Conservation (phyloP, 805 yeast species). For the Sugiyamaella americana region DNA sequence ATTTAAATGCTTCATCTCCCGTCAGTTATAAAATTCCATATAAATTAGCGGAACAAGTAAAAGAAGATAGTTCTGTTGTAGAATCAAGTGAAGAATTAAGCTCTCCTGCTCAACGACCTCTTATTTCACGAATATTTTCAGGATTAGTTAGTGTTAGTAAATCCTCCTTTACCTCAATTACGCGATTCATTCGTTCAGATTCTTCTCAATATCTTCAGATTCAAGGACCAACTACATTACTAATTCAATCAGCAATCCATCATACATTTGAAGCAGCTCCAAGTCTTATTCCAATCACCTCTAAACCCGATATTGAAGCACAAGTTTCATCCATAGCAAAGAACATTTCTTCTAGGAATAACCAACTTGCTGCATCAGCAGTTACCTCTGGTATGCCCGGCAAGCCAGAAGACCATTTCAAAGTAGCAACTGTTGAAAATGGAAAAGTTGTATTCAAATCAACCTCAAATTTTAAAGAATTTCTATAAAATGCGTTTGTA, state of each 20-base stretch:
- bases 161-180: not conserved
- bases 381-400: slow-evolving; percentile 15
- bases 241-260: slow-evolving; percentile 10
- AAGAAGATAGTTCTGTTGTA: not conserved
- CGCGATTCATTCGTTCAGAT: slow-evolving; percentile 8
- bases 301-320: not conserved
- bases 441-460: slow-evolving; percentile 27
- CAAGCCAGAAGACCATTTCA: slow-evolving; percentile 25
- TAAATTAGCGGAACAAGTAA: not conserved
- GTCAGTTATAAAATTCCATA: slow-evolving; percentile 4
- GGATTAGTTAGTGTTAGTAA: not conserved
- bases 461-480: slow-evolving; percentile 23
- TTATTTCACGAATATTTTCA: not conserved
- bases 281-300: not conserved
- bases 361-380: not conserved
- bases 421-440: slow-evolving; percentile 27
- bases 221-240: slow-evolving; percentile 18
- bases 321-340: not conserved
- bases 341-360: not conserved
- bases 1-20: slow-evolving; percentile 10
- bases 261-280: not conserved
- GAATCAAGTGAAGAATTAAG: not conserved
- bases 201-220: slow-evolving; percentile 10
- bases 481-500: too few relatives aligned
- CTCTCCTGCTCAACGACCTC: slow-evolving; percentile 1